A percentile compares a stretch with the other conserved stretches of the same genome.
Evolutionary conservation across 2,329 filamentous ascomycete genomes (phyloP).

Genomic region (Tolypocladium paradoxum): DNA sequence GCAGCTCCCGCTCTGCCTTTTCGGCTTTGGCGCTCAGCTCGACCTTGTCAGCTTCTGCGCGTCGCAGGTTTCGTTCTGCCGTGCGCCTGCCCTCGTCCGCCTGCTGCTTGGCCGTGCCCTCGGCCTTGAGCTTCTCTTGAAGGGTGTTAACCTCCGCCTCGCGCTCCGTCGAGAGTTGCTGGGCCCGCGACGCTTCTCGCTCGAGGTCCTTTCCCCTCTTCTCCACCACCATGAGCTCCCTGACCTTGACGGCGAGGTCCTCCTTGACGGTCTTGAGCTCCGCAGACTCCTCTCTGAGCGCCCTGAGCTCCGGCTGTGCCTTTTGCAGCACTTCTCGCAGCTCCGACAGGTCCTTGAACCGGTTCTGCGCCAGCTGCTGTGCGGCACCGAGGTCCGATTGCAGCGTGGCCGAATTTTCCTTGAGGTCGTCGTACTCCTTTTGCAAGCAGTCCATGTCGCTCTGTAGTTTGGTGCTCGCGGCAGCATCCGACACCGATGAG

Average conservation of each 20-base stretch:
- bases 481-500: slow-evolving; percentile 19
- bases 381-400: slow-evolving; percentile 79
- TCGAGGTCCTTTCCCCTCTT: slow-evolving; percentile 72
- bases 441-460: slow-evolving; percentile 47
- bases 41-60: slow-evolving; percentile 67
- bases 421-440: slow-evolving; percentile 55
- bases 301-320: slow-evolving; percentile 75
- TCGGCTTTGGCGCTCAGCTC: slow-evolving; percentile 66
- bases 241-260: slow-evolving; percentile 49
- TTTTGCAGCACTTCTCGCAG: slow-evolving; percentile 72
- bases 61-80: slow-evolving; percentile 66
- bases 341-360: slow-evolving; percentile 81
- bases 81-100: slow-evolving; percentile 71
- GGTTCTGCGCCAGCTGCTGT: slow-evolving; percentile 72
- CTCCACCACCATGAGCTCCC: slow-evolving; percentile 66
- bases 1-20: slow-evolving; percentile 58
- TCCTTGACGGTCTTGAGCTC: slow-evolving; percentile 66
- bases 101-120: slow-evolving; percentile 58
- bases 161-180: slow-evolving; percentile 60
- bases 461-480: slow-evolving; percentile 44
- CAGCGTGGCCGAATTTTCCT: slow-evolving; percentile 55
- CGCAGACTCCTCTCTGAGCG: slow-evolving; percentile 64
- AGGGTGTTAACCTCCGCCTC: slow-evolving; percentile 68
- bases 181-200: slow-evolving; percentile 58
- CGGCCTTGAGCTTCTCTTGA: slow-evolving; percentile 67